Evolutionary conservation across 2,329 filamentous ascomycete genomes (phyloP), one percentile per base, ranked within the genome.

Genomic region (Cladosporium halotolerans): DNA sequence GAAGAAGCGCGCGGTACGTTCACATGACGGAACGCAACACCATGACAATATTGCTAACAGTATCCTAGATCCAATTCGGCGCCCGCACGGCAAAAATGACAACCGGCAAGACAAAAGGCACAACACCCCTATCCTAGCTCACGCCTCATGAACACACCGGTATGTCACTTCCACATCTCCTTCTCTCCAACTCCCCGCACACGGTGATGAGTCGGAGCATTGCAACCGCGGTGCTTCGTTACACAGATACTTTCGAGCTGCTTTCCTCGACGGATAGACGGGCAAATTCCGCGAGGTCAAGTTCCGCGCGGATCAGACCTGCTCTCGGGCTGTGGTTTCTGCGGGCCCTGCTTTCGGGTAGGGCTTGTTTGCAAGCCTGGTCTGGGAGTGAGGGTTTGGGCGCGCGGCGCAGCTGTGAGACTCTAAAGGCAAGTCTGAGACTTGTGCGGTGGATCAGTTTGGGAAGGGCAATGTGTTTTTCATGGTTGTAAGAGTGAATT

Each of bases 1-100:
- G 71, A 96, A 93, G 78, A 99, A 99, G 72, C 79, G 91, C 65
- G 92, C 92, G 14, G 87, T 90, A 73, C 67, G 84, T 74, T 9
- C 2, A 14, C 38, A 44, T 50, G 16, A 9, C 28, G 9, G n/a
- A 39, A 39, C n/a, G 8, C 8, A 39, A 13, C n/a, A 13, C 11
- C 36, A 14, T 33, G 18, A 16, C 14, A 14, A 4, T 1, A 10
- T 9, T 33, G 31, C 57, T 62, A 45, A 60, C 51, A 45, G 38
- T 9, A 2, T 8, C 4, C 10, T 52, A 72, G 71, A 74, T 74
- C 16, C 72, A 74, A 60, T 73, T 74, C 46, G 71, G 71, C 34
- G 68, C 71, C 4, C 66, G 71, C 7, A 74, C 71, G 10, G 71
- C 71, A 7, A 73, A 74, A 61, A 78, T 78, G 76, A 72, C 76